Base-by-base conservation (phyloP, 2,329 filamentous ascomycete species). In the Biscogniauxia mediterranea region DNA sequence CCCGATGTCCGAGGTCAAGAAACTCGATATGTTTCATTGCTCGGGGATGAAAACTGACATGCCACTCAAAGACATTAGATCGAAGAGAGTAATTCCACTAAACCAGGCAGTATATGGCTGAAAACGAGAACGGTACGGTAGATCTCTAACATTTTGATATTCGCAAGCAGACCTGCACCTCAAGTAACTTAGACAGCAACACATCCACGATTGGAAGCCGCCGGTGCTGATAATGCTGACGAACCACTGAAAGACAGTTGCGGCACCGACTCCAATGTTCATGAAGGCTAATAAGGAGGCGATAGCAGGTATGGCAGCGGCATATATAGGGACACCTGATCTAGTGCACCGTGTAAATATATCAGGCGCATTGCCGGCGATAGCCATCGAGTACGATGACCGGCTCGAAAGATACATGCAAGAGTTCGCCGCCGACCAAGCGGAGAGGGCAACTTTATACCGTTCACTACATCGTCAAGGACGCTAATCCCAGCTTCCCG, bases 1-100 rank as follows among this genome's bases (percentile, higher is more conserved):
- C 8, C 86, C 85, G 8, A 89, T 80, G 68, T 89, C 89, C 0
- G 84, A 80, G 0, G 85, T 87, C 38, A 89, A 75, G 68, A 90
- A 89, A 55, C 74, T 78, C 23, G 76, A 77, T 0, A 80, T 79
- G 9, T 78, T 79, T 81, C 83, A 89, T 19, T 84, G 77, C 7
- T 78, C 77, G 0, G 83, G 81, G 73, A 84, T 86, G 71, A 90
- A 89, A 1, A 85, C 83, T 49, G 81, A 80, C 70, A 89, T 89
- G 0, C 87, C 87, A 63, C 88, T 89, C 70, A 88, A 80, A 2
- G 89, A 72, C 4, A 76, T 75, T 13, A 89, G 75, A 0, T 71
- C 75, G 67, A 87, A 84, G 28, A 78, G 74, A 5, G 80, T 70
- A 54, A 83, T 69, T 2, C 38, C 38, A 11, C 38, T 46, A n/a